These are phyloP conservation scores for Gossypium davidsonii DNA, from an alignment of 441 rosid genomes.

Conservation along the genomic window DNA sequence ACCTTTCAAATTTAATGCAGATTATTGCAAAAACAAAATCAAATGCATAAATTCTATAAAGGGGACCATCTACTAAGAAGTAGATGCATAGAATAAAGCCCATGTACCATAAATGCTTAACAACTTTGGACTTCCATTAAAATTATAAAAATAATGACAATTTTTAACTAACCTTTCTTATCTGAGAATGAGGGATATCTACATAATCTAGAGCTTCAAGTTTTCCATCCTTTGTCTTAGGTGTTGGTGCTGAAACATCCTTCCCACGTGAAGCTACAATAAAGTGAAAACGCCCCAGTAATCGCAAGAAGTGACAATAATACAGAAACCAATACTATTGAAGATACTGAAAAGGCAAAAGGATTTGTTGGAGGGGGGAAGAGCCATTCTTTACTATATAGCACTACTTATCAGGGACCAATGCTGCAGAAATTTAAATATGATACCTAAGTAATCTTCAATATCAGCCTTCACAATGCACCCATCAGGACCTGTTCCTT, in stretches of 20 bases:
- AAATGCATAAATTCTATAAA: background rate
- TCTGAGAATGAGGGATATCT: conserved; percentile 85
- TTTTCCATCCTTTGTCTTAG: conserved; percentile 37
- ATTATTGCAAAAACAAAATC: background rate
- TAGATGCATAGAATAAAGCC: background rate
- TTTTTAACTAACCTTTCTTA: conserved; percentile 58
- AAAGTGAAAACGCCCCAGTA: conserved; percentile 12
- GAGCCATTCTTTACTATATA: background rate
- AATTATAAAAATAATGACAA: background rate
- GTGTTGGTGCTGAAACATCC: conserved; percentile 48
- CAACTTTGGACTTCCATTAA: background rate
- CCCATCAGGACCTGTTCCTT: conserved; percentile 92
- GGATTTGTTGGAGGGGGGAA: background rate
- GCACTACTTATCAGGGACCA: background rate
- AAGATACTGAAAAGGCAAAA: conserved; percentile 8
- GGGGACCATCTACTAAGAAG: background rate
- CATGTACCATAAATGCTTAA: background rate
- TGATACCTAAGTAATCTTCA: conserved; percentile 80
- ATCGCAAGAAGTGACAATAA: conserved; percentile 4
- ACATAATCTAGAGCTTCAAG: conserved; percentile 62
- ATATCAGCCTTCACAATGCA: conserved; percentile 81
- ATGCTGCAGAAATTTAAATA: background rate
- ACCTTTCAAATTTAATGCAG: background rate
- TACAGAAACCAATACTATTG: background rate
- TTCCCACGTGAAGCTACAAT: conserved; percentile 64